Base-by-base conservation (phyloP, 2,329 filamentous ascomycete species). In the Paramyrothecium roridum region DNA sequence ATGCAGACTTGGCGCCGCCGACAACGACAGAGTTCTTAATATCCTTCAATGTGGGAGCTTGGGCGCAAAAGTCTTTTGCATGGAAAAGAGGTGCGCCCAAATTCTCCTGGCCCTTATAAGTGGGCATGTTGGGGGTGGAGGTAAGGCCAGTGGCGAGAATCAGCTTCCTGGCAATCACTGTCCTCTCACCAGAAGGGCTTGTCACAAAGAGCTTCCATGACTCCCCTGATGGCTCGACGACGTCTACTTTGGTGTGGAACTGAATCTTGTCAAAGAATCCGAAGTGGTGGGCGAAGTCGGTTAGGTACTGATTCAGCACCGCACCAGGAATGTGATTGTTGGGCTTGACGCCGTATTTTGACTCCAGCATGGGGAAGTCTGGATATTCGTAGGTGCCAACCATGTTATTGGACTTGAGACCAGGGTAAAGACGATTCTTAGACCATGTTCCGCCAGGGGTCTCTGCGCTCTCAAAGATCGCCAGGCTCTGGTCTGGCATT, bases 371-470 rank as follows among this genome's bases (percentile, higher is more conserved):
- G 4, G 84, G 83, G 55, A 85, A 86, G 58, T 88, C 86, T 8
- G 79, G 79, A 58, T 78, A 87, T 63, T 88, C 85, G 61, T 86
- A 87, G 1, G 80, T 81, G 20, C 85, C 85, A 8, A 80, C 66
- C 65, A 86, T 75, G 60, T 88, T 88, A 68, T 89, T 89, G 3
- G 83, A 80, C 56, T 82, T 83, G 48, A 89, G 74, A 2, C 81
- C 82, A 0, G 81, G 78, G 65, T 88, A 83, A 1, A 87, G 70
- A 1, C 84, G 76, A 23, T 84, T 70, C 52, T 78, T 70, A 4
- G 81, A 78, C 86, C 85, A 88, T 11, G 81, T 81, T 6, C 86
- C 86, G 1, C 86, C 86, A 43, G 82, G 66, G 2, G 79, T 77
- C 19, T 70, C 65, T 8, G 72, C 73, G 2, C 73, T 67, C n/a